Base-by-base conservation (phyloP, 2,329 filamentous ascomycete species). In the Fusarium sarcochroum region DNA sequence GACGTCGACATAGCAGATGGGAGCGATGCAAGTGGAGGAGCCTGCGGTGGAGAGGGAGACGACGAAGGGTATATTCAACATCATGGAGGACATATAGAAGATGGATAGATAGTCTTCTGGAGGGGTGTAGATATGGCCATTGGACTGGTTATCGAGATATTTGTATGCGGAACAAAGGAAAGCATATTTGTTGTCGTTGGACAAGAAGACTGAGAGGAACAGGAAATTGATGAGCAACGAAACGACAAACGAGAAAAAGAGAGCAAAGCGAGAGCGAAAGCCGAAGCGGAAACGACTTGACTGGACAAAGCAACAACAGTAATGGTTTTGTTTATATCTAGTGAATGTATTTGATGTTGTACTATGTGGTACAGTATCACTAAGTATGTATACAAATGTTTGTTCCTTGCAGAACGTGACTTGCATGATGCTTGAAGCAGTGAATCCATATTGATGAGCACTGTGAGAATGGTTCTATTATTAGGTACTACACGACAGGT, bases 181-280 rank as follows among this genome's bases (percentile, higher is more conserved):
- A 34, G 13, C 41, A 37, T 40, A 40, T n/a, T 56, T 14, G 25
- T 46, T 25, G 53, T 47, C 37, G 21, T 52, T 66, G 54, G 60
- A 54, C 37, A 42, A 48, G 34, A 40, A 32, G 38, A 37, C 46
- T 35, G 34, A 40, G 35, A 58, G 47, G 41, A 48, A 32, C 21
- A 55, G 56, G 42, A 63, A 50, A 58, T n/a, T 69, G 48, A 69
- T 67, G 66, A 69, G 66, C 67, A 52, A 69, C 50, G 66, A 69
- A 46, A 58, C 48, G 61, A 69, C 37, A 50, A 58, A 67, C 45
- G 42, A 44, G 25, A 7, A 15, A 42, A 23, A 23, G 8, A 17
- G 17, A 35, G 17, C 48, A 63, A 54, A 48, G 46, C 30, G 35
- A 44, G 38, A 68, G 60, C 53, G 44, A 47, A 40, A 42, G 40